These are phyloP conservation scores for Gracilaria domingensis DNA, from an alignment of 23 red algal genomes.

Conservation along the genomic window DNA sequence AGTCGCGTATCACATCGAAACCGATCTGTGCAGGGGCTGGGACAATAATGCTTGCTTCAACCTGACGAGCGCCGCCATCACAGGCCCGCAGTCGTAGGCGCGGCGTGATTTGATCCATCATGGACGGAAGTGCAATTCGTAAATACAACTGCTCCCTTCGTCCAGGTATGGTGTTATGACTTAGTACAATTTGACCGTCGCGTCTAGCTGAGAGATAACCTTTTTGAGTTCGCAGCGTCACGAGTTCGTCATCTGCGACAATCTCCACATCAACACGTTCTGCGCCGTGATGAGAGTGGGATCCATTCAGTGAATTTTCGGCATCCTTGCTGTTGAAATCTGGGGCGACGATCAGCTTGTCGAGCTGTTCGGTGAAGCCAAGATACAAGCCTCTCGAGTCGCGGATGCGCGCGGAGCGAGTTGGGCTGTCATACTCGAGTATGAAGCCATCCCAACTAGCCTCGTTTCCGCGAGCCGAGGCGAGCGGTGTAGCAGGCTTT, in stretches of 20 bases:
- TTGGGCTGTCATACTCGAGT: slow-evolving; percentile 58
- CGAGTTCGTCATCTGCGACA: slow-evolving; percentile 43
- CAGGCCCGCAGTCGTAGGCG: slow-evolving; percentile 34
- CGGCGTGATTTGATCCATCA: slow-evolving; percentile 64
- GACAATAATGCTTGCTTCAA: slow-evolving; percentile 46
- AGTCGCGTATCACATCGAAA: slow-evolving; percentile 63
- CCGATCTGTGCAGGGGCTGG: slow-evolving; percentile 37
- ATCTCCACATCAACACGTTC: slow-evolving; percentile 47
- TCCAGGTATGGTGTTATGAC: slow-evolving; percentile 45
- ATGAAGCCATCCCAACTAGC: slow-evolving; percentile 56
- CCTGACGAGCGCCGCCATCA: slow-evolving; percentile 53
- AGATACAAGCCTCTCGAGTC: slow-evolving; percentile 45
- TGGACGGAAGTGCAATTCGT: slow-evolving; percentile 64
- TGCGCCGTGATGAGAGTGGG: not conserved
- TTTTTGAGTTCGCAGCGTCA: slow-evolving; percentile 42
- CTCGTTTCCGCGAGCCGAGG: slow-evolving; percentile 20
- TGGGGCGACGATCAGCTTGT: slow-evolving; percentile 20
- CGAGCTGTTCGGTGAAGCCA: slow-evolving; percentile 40
- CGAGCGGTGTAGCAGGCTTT: slow-evolving; percentile 15
- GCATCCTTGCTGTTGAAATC: not conserved
- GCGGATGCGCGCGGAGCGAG: slow-evolving; percentile 29
- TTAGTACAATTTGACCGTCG: slow-evolving; percentile 37
- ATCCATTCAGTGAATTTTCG: not conserved
- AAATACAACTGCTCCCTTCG: slow-evolving; percentile 55
- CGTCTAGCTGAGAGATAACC: slow-evolving; percentile 58